Conservation (phyloP, 2,329 filamentous ascomycete genomes). For the Penicillium sp. region DNA sequence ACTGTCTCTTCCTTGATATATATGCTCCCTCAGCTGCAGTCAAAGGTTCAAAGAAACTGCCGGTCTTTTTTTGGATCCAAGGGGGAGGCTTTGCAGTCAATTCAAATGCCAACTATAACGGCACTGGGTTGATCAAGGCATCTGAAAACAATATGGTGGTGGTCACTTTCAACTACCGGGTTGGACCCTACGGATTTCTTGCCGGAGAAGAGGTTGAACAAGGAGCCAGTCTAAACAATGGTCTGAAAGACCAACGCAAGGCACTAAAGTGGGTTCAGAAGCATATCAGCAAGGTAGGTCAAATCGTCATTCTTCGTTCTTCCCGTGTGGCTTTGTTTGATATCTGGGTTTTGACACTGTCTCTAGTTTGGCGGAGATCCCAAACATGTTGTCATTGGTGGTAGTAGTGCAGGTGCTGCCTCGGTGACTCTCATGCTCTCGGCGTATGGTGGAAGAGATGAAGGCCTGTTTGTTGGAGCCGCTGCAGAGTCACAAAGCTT, state of each 20-base stretch:
- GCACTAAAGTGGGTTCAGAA: constrained; percentile 68
- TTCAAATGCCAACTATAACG: constrained; percentile 60
- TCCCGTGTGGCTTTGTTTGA: neutral
- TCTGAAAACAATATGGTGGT: constrained; percentile 62
- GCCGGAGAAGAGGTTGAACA: constrained; percentile 54
- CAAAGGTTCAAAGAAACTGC: constrained; percentile 46
- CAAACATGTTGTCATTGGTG: constrained; percentile 64
- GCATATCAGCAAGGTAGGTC: constrained; percentile 53
- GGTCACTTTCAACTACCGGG: constrained; percentile 73
- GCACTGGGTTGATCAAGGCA: constrained; percentile 59
- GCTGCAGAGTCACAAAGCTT: constrained; percentile 56
- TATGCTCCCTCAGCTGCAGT: constrained; percentile 37
- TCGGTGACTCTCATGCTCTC: constrained; percentile 65
- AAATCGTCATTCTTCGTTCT: neutral
- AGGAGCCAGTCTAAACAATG: constrained; percentile 62
- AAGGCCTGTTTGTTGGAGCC: constrained; percentile 52
- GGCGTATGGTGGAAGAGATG: constrained; percentile 50
- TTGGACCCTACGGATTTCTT: constrained; percentile 72
- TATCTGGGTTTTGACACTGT: neutral
- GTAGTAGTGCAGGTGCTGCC: constrained; percentile 64
- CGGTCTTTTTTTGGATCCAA: constrained; percentile 63
- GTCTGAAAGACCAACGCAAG: constrained; percentile 67
- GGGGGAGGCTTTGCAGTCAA: constrained; percentile 63
- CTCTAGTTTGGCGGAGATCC: constrained; percentile 67
- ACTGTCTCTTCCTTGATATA: constrained; percentile 45